Evolutionary conservation across 352 stramenopile species (phyloP), one percentile per base, ranked within the genome.

Genomic region (Phytophthora melonis): DNA sequence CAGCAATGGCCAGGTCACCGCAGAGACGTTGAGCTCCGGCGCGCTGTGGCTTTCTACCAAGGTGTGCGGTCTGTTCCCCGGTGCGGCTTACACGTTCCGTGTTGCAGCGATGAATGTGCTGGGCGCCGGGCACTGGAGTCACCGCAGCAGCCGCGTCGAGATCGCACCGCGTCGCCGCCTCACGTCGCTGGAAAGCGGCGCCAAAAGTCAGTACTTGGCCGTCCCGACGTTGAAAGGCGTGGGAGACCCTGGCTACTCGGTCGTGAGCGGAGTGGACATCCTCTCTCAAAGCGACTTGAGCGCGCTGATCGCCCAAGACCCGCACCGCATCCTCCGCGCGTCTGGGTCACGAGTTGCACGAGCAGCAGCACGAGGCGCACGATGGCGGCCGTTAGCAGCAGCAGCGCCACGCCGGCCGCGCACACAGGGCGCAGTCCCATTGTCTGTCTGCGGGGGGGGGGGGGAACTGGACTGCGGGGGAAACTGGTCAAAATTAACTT

Each of bases 91-190:
- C 57, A 75, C 75, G 5, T 78, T 96, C 60, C 86, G 84, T 9
- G 75, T 93, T 39, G 86, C 88, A 0, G 89, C 86, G 3, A 84
- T 90, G 50, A 94, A 94, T 67, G 57, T 55, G n/a, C 68, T 94
- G 32, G 85, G 88, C 25, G 64, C 72, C n/a, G 77, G 86, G 2
- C 14, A 64, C 9, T 94, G 87, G 83, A 94, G 82, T 45, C 53
- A 69, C 3, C 60, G 64, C 2, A 93, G 86, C 32, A 66, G 69
- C 19, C 68, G 78, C 8, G 61, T 86, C 19, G 27, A 55, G 9
- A 63, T 78, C 21, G 23, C 36, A 6, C 34, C 45, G 8, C 41
- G 16, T 3, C 59, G 69, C 19, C 63, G 59, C 11, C 63, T 66
- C 14, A 19, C 43, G 30, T 45, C 63, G 13, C 63, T 19, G 16